Evolutionary conservation across 805 yeast species (phyloP), one percentile per base, ranked within the genome.

Genomic region (Lipomyces chichibuensis): DNA sequence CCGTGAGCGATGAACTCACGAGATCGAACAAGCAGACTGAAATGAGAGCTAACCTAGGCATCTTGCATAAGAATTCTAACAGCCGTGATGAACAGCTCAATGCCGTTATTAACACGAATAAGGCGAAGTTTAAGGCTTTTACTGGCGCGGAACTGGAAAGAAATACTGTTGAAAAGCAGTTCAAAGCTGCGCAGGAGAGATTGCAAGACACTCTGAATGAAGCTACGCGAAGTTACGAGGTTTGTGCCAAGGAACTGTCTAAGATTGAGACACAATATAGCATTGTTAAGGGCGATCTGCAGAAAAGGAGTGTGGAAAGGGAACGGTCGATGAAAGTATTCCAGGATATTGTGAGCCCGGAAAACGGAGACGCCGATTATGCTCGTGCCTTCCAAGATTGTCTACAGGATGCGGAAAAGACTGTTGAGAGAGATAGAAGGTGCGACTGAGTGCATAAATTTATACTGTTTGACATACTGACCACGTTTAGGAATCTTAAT

Each of bases 21-120:
- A 77, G 79, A 17, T 82, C 84, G 2, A 88, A 85, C 71, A 82
- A 83, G 71, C 88, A 85, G 73, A 80, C 89, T 0, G 92, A 87
- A 59, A 72, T 82, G 2, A 80, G 84, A 67, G 88, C 91, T 0
- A 86, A 84, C 69, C 73, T 86, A 2, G 79, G 82, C 0, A 73
- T 87, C 20, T 70, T 84, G 39, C 73, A 75, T 25, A 86, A 84
- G 39, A 81, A 84, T 11, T 71, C 75, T 1, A 73, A 65, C 1
- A 73, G 77, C 51, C 81, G 79, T 57, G 71, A 73, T 14, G 70
- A 70, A 3, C 77, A 79, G 1, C 60, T 80, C 6, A 63, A 73
- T 0, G 76, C 78, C 17, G 67, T 82, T 5, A 58, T 77, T 0
- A 73, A 72, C 0, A 68, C 74, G 1, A 74, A 79, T 51, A 58